Evolutionary conservation across 176 grass and related monocot genomes (phyloP), one percentile per base, ranked within the genome.

Genomic region (Typha latifolia): DNA sequence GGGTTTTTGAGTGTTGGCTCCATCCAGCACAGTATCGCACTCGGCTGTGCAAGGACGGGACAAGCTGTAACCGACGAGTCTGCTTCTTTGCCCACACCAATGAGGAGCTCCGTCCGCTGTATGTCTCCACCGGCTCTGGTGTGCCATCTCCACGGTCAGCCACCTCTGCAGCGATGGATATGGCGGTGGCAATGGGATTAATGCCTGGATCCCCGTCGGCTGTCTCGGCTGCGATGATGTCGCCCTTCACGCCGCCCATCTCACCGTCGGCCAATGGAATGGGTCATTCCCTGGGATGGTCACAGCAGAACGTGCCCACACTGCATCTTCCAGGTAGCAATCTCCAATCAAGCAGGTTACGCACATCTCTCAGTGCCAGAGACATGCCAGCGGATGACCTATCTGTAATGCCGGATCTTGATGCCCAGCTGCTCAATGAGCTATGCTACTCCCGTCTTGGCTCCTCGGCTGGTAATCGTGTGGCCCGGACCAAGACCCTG

Each of bases 1-100:
- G 89, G 15, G 89, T 92, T 24, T 92, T 92, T 15, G 89, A 92
- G 78, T 88, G 89, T 63, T 92, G 89, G 89, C 89, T 92, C 27
- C 89, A 92, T 67, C 89, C 89, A 14, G 89, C 89, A 3, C 89
- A 92, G 22, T 92, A 92, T 69, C 77, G 89, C 0, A 92, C 89
- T 9, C 78, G 82, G 5, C 81, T 92, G 43, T 92, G 89, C 85
- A 92, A 92, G 73, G 89, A 92, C 72, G 89, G 85, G 14, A 92
- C 89, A 7, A 72, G 78, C 50, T 92, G 89, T 53, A 92, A 85
- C 49, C 81, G 89, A 0, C 73, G 89, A 2, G 89, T 92, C 14
- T 92, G 89, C 66, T 92, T 92, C 82, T 92, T 92, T 34, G 89
- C 89, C n/a, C 89, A 92, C 73, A 79, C 82, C 19, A 81, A 74